A percentile compares a stretch with the other conserved stretches of the same genome.
Evolutionary conservation across 176 grass and related monocot genomes (phyloP).

Genomic region (Tuctoria greenei): DNA sequence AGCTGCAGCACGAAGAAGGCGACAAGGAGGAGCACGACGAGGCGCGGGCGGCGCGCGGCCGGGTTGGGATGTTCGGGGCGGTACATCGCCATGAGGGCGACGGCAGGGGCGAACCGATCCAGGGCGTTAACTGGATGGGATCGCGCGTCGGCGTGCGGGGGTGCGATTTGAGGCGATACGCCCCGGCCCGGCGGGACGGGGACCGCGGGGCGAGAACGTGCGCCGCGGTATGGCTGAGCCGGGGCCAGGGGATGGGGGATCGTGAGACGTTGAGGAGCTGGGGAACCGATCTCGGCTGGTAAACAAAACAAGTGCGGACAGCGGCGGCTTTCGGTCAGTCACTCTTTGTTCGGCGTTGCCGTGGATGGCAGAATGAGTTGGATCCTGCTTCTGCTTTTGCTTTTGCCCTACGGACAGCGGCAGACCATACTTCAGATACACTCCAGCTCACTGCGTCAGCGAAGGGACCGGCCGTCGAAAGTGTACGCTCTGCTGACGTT

Average conservation of each 20-base stretch:
- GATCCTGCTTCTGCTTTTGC: background rate
- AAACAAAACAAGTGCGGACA: slow-evolving; percentile 16
- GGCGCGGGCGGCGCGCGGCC: slow-evolving; percentile 34
- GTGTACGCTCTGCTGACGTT: background rate
- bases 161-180: slow-evolving; percentile 21
- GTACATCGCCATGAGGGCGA: slow-evolving; percentile 29
- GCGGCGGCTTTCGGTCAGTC: slow-evolving; percentile 18
- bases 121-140: background rate
- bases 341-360: background rate
- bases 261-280: slow-evolving; percentile 1
- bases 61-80: slow-evolving; percentile 25
- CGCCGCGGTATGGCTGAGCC: slow-evolving; percentile 6
- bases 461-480: background rate
- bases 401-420: background rate
- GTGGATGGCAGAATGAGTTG: background rate
- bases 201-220: slow-evolving; percentile 38
- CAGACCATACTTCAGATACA: background rate
- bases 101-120: slow-evolving; percentile 6
- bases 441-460: background rate
- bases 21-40: slow-evolving; percentile 43
- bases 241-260: slow-evolving; percentile 18
- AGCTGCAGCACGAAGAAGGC: slow-evolving; percentile 60
- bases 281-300: background rate
- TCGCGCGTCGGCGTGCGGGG: background rate
- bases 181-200: slow-evolving; percentile 18